Conservation (phyloP, 768 basidiomycete genomes). For the Collybia mongolica region DNA sequence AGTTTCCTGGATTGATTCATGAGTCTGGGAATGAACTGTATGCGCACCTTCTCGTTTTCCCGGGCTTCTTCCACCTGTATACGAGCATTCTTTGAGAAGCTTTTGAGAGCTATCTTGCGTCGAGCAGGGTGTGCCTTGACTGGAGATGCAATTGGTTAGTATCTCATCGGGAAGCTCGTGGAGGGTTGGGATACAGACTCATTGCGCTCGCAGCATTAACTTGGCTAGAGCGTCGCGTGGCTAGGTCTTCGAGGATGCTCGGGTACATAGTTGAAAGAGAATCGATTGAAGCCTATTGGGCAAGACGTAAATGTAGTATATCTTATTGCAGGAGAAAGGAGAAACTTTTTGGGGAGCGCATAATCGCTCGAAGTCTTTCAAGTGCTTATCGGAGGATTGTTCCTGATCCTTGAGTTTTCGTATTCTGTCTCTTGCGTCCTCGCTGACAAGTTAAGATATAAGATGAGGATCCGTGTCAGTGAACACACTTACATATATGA, state of each 20-base stretch:
- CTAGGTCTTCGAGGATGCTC: slow-evolving; percentile 28
- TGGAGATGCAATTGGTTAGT: slow-evolving; percentile 11
- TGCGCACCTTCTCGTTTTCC: slow-evolving; percentile 33
- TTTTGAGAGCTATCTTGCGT: slow-evolving; percentile 26
- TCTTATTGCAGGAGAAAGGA: not conserved
- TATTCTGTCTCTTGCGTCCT: slow-evolving; percentile 25
- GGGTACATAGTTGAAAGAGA: slow-evolving; percentile 24
- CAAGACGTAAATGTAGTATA: slow-evolving; percentile 1
- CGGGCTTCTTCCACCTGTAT: slow-evolving; percentile 31
- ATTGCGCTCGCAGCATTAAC: slow-evolving; percentile 36
- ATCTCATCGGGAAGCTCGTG: not conserved
- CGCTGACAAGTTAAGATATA: slow-evolving; percentile 17
- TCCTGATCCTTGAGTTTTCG: slow-evolving; percentile 25
- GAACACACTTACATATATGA: slow-evolving; percentile 24
- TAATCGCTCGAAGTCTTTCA: slow-evolving; percentile 23
- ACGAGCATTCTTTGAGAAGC: slow-evolving; percentile 31
- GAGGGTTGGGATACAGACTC: slow-evolving; percentile 23
- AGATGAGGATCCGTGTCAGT: not conserved
- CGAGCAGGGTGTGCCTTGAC: slow-evolving; percentile 22
- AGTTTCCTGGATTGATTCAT: not conserved
- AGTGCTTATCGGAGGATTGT: slow-evolving; percentile 19
- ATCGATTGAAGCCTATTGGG: slow-evolving; percentile 17
- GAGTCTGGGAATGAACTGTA: not conserved
- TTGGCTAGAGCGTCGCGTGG: slow-evolving; percentile 27
- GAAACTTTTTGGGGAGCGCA: slow-evolving; percentile 24